Percentiles rank a stretch among this genome's conserved stretches.
These are phyloP conservation scores for Tolypocladium nubicola DNA, from an alignment of 2,329 filamentous ascomycete species.

Conservation along the genomic window DNA sequence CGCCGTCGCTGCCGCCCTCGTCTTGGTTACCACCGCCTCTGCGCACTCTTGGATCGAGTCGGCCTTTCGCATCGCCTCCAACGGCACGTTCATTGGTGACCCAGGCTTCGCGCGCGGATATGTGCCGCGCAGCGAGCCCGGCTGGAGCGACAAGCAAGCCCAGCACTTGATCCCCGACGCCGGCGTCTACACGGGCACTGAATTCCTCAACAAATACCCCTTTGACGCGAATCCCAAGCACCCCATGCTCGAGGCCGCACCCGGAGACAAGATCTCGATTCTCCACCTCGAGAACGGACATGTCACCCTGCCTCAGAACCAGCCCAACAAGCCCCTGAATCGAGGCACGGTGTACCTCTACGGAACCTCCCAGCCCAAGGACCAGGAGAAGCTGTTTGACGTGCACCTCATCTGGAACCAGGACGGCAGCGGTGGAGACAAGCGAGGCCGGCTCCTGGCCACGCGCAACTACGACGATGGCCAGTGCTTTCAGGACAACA, in stretches of 20 bases:
- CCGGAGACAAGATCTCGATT: conserved; percentile 56
- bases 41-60: conserved; percentile 81
- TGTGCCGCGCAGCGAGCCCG: conserved; percentile 41
- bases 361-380: conserved; percentile 51
- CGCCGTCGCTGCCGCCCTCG: conserved; percentile 14
- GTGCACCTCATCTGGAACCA: conserved; percentile 71
- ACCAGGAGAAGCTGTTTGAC: conserved; percentile 40
- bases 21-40: conserved; percentile 16
- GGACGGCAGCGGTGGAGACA: conserved; percentile 72
- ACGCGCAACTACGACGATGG: conserved; percentile 81
- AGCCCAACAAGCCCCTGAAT: conserved; percentile 49
- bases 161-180: conserved; percentile 52
- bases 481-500: conserved; percentile 74
- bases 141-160: conserved; percentile 47
- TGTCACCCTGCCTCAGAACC: conserved; percentile 48
- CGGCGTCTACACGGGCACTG: conserved; percentile 46
- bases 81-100: conserved; percentile 61
- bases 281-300: conserved; percentile 69
- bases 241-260: conserved; percentile 48
- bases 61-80: conserved; percentile 57
- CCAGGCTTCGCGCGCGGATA: conserved; percentile 70
- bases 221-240: conserved; percentile 33
- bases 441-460: conserved; percentile 63
- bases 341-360: conserved; percentile 68
- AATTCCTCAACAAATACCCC: conserved; percentile 35